Evolutionary conservation across 805 yeast genomes (phyloP).

Genomic region (Yamadazyma endophytica): DNA sequence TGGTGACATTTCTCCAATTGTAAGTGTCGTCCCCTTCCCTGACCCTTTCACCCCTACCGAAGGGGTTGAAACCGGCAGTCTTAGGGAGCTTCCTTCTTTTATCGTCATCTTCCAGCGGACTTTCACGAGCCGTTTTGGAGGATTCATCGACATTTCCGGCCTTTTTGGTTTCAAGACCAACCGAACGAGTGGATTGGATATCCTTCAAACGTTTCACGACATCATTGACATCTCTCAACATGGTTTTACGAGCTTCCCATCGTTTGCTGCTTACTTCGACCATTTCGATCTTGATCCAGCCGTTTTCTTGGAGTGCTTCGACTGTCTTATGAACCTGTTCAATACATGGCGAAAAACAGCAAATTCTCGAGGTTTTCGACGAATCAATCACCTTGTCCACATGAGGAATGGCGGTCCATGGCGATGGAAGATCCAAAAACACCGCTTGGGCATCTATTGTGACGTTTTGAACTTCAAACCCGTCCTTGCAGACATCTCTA

Average conservation of each 20-base stretch:
- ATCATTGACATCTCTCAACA: conserved; percentile 79
- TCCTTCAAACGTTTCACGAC: conserved; percentile 73
- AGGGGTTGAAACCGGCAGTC: conserved; percentile 90
- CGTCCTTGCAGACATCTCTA: conserved; percentile 87
- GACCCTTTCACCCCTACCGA: conserved; percentile 84
- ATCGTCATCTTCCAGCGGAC: conserved; percentile 15
- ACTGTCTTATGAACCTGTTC: conserved; percentile 93
- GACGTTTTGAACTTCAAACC: conserved; percentile 52
- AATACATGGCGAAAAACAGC: conserved; percentile 97
- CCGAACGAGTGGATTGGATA: conserved; percentile 63
- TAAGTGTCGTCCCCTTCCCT: conserved; percentile 81
- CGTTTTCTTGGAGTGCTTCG: conserved; percentile 63
- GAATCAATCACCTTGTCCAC: conserved; percentile 54
- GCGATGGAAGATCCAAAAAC: conserved; percentile 91
- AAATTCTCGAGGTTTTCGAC: conserved; percentile 58
- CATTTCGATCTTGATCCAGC: conserved; percentile 88
- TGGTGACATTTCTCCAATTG: conserved; percentile 82
- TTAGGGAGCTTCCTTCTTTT: too few species aligned
- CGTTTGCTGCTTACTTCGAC: conserved; percentile 81
- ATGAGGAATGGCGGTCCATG: conserved; percentile 92
- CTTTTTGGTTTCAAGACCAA: conserved; percentile 57
- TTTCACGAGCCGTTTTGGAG: conserved; percentile 5
- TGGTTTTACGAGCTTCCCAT: conserved; percentile 87
- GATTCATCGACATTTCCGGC: too few species aligned
- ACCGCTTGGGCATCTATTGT: conserved; percentile 64